A percentile compares a stretch with the other conserved stretches of the same genome.
These are phyloP conservation scores for Citrus sp. DNA, from an alignment of 345 rosid genomes.

Conservation along the genomic window DNA sequence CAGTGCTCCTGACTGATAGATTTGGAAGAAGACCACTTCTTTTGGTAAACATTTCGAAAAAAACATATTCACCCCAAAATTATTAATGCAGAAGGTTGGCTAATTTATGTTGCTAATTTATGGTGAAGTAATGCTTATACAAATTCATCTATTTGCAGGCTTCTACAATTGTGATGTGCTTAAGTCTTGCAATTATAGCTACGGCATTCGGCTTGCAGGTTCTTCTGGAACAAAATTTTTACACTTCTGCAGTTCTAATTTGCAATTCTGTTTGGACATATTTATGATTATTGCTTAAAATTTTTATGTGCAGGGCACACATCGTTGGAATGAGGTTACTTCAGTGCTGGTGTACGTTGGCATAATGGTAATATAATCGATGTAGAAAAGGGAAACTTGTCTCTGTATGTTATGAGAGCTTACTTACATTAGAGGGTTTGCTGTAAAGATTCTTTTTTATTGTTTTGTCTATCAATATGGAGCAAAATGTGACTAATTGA, in stretches of 20 bases:
- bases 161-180: constrained; percentile 21
- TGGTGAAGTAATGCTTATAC: neutral
- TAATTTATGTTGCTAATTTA: too few species aligned
- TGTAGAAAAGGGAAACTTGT: too few species aligned
- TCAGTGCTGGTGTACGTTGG: constrained; percentile 30
- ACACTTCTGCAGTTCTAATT: neutral
- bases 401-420: too few species aligned
- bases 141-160: constrained; percentile 13
- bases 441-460: too few species aligned
- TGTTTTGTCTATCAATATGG: neutral
- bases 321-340: constrained; percentile 17
- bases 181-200: constrained; percentile 21
- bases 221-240: neutral
- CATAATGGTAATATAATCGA: neutral
- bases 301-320: constrained; percentile 15
- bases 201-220: constrained; percentile 35
- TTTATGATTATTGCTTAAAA: neutral
- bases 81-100: too few species aligned
- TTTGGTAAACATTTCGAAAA: constrained; percentile 9
- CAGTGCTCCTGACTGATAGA: constrained; percentile 20
- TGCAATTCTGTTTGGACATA: neutral
- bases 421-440: too few species aligned
- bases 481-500: neutral
- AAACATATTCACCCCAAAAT: neutral
- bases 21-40: constrained; percentile 35